These are phyloP conservation scores for Rutidosis leptorrhynchoides DNA, from an alignment of 129 eudicot genomes.

Conservation along the genomic window DNA sequence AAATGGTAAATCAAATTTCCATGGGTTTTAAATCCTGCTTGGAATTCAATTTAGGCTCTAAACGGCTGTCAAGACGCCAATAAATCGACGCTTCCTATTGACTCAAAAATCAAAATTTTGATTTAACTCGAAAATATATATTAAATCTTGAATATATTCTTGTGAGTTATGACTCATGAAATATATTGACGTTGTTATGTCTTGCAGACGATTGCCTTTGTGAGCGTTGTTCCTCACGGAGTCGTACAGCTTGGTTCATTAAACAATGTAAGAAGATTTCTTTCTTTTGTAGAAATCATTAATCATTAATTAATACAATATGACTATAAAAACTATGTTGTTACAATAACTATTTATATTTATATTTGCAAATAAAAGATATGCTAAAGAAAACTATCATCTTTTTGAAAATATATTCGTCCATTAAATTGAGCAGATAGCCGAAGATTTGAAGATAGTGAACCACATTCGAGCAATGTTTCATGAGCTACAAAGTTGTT, in stretches of 20 bases:
- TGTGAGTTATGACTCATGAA: neutral
- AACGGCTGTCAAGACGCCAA: too few species aligned
- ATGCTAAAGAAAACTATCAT: too few species aligned
- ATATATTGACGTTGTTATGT: neutral
- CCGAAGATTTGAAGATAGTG: slow-evolving; percentile 62
- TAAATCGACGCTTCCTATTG: too few species aligned
- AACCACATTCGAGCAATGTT: slow-evolving; percentile 53
- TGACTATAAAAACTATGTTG: neutral
- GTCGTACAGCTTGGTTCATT: slow-evolving; percentile 92
- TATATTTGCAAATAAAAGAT: too few species aligned
- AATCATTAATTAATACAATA: neutral
- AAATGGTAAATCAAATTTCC: too few species aligned
- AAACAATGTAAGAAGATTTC: slow-evolving; percentile 47
- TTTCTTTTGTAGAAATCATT: neutral
- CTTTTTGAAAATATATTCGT: neutral
- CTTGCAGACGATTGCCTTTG: slow-evolving; percentile 82
- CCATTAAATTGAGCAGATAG: slow-evolving; percentile 41
- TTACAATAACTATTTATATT: neutral
- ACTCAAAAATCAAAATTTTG: too few species aligned
- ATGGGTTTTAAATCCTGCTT: too few species aligned
- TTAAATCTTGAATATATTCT: neutral
- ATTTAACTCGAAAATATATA: too few species aligned
- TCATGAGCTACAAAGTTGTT: slow-evolving; percentile 46
- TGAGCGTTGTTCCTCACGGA: slow-evolving; percentile 80
- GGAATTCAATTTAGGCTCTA: too few species aligned